Base-by-base conservation (phyloP, 768 basidiomycete genomes). In the Austroboletus festivus region DNA sequence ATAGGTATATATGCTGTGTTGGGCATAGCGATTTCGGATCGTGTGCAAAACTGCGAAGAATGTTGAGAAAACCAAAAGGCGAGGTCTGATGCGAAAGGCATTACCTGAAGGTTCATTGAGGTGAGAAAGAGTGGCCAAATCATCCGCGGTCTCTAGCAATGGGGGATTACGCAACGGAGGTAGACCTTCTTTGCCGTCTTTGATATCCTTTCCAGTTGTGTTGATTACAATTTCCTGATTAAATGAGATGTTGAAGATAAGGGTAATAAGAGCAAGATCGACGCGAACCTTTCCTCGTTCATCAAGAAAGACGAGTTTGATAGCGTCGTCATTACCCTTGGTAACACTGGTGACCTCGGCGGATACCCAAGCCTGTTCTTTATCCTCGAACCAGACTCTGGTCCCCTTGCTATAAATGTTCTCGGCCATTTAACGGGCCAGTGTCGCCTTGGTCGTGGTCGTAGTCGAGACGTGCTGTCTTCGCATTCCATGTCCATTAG, bases 1-100 rank as follows among this genome's bases (percentile, higher is more conserved):
- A 73, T 98, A 99, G 26, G 96, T 98, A 64, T 98, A 99, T 60
- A 98, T 98, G 65, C 90, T 91, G 68, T 95, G 95, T 57, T 93
- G 89, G 28, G 86, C 89, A 73, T 99, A 99, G 59, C 95, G 89
- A 69, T 94, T 94, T 31, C 89, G 85, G 59, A 99, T 97, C 38
- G 95, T 95, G 65, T 99, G 94, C 22, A 99, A 78, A 24, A 99
- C 95, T 95, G 57, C 3, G 51, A 19, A 55, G 38, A 40, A 21
- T 28, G 20, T 38, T 45, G 41, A 33, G 38, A 40, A 30, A 34
- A 52, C 13, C 18, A 7, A 16, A 7, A 15, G 4, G 19, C 26
- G 22, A n/a, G 21, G 21, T 11, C 15, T 28, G 10, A 24, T 33
- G 15, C n/a, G 35, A 40, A 12, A 16, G 61, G 79, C 42, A 18